Conservation (phyloP, 441 rosid genomes). For the Eutrema salsugineum region DNA sequence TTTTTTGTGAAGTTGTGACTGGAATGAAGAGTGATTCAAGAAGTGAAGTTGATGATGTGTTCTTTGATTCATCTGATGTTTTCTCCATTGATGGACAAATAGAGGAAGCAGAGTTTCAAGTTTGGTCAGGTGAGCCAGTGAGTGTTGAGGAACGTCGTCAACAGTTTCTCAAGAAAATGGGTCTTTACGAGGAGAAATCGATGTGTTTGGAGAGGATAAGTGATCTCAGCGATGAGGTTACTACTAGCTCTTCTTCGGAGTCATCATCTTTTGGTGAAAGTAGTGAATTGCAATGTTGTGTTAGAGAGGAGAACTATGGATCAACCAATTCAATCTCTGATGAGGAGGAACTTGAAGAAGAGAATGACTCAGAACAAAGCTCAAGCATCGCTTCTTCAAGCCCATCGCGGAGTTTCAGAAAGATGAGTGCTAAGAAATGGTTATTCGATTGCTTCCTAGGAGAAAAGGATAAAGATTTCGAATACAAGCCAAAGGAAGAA, state of each 20-base stretch:
- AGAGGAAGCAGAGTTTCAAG: constrained; percentile 34
- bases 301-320: constrained; percentile 39
- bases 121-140: constrained; percentile 62
- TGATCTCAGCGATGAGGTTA: constrained; percentile 44
- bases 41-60: constrained; percentile 47
- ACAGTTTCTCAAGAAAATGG: constrained; percentile 51
- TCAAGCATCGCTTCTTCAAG: background rate
- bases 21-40: constrained; percentile 52
- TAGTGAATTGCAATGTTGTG: constrained; percentile 32
- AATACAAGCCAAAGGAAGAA: constrained; percentile 12
- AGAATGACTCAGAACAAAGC: background rate
- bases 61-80: constrained; percentile 65
- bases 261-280: constrained; percentile 7
- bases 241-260: constrained; percentile 36
- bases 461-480: background rate
- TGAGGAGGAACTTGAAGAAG: constrained; percentile 29
- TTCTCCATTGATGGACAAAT: constrained; percentile 35
- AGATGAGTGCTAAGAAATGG: constrained; percentile 48
- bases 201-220: constrained; percentile 39
- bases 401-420: constrained; percentile 20
- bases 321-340: constrained; percentile 20
- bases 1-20: constrained; percentile 35
- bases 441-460: constrained; percentile 39
- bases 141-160: constrained; percentile 71
- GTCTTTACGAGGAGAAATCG: constrained; percentile 32